These are phyloP conservation scores for Penicillium samsonianum DNA, from an alignment of 495 filamentous ascomycete species.

Conservation along the genomic window DNA sequence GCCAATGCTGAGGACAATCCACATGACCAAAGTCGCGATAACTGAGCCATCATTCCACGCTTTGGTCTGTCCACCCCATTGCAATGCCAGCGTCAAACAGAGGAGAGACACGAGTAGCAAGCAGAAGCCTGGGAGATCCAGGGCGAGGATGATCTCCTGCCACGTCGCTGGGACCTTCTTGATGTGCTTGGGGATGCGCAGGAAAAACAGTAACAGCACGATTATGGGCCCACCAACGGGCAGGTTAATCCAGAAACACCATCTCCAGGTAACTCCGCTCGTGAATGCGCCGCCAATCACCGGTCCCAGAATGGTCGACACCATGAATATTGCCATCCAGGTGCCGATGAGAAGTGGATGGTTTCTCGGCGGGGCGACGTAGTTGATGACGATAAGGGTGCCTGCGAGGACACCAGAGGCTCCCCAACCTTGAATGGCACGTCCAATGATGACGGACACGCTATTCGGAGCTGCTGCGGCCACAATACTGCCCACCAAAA, in stretches of 20 bases:
- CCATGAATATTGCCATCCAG: constrained; percentile 38
- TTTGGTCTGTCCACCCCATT: constrained; percentile 27
- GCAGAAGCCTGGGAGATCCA: constrained; percentile 25
- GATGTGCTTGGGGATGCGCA: constrained; percentile 12
- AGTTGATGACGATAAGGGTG: constrained; percentile 36
- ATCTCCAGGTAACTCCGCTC: constrained; percentile 45
- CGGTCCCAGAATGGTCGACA: constrained; percentile 47
- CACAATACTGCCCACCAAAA: constrained; percentile 66
- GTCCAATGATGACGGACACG: not conserved
- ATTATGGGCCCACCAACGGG: constrained; percentile 19
- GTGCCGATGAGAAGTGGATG: constrained; percentile 41
- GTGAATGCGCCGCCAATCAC: constrained; percentile 52
- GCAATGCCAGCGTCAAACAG: constrained; percentile 27
- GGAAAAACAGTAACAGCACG: constrained; percentile 20
- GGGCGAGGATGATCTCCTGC: constrained; percentile 25
- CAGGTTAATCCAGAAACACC: constrained; percentile 33
- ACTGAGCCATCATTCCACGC: constrained; percentile 19
- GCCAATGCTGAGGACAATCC: constrained; percentile 1
- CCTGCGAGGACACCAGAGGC: constrained; percentile 24
- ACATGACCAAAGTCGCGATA: constrained; percentile 21
- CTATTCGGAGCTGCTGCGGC: constrained; percentile 29
- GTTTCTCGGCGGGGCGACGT: constrained; percentile 30
- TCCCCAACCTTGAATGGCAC: not conserved
- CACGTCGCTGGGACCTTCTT: constrained; percentile 20
- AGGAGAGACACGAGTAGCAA: constrained; percentile 20